Evolutionary conservation across 2,329 filamentous ascomycete species (phyloP).

Genomic region (Alternaria gansuensis): DNA sequence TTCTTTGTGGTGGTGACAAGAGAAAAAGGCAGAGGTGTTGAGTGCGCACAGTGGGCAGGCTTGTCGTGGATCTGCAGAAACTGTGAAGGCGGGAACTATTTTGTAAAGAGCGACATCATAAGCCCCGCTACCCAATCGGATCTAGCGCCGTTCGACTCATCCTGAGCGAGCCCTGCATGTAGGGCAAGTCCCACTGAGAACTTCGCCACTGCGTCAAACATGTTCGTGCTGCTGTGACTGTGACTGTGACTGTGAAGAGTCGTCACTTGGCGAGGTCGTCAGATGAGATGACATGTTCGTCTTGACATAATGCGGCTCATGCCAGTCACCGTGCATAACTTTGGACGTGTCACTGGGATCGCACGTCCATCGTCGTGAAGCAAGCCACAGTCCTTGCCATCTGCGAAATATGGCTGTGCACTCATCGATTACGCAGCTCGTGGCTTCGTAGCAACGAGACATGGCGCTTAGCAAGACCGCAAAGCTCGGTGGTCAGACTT

Average conservation of each 20-base stretch:
- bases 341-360: conserved; percentile 15
- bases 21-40: background rate
- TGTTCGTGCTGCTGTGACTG: background rate
- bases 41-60: conserved; percentile 12
- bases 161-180: conserved; percentile 23
- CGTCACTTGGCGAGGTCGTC: conserved; percentile 12
- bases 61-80: conserved; percentile 33
- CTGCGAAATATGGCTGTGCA: conserved; percentile 12
- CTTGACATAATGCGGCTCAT: conserved; percentile 15
- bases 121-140: conserved; percentile 33
- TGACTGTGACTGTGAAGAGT: conserved; percentile 14
- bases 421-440: background rate
- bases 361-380: conserved; percentile 22
- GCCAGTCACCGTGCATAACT: conserved; percentile 25
- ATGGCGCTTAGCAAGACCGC: background rate
- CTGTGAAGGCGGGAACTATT: conserved; percentile 37
- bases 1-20: background rate
- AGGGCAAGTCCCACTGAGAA: background rate
- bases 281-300: background rate
- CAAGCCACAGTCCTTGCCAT: conserved; percentile 21
- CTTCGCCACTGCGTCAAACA: conserved; percentile 6
- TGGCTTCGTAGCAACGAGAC: conserved; percentile 4
- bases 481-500: conserved; percentile 1
- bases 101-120: conserved; percentile 40
- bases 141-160: conserved; percentile 40